Conservation (phyloP, 805 yeast species). For the Pichia cabralensis region DNA sequence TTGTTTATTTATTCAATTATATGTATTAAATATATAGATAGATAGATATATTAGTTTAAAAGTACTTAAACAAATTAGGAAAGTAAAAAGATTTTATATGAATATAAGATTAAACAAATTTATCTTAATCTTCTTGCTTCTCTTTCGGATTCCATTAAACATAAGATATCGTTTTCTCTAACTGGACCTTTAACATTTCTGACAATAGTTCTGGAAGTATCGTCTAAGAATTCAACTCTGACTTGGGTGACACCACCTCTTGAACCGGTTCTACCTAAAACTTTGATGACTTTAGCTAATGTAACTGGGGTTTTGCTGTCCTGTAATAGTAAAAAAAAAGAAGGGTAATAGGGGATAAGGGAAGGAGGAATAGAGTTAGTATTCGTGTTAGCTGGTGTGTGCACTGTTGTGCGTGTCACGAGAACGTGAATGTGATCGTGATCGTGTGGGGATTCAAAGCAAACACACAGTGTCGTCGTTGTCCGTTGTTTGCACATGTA, state of each 20-base stretch:
- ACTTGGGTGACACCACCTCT: constrained; percentile 99
- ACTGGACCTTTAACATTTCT: constrained; percentile 98
- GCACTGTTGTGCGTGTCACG: no score
- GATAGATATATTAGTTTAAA: no score
- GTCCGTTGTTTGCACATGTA: no score
- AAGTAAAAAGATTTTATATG: not conserved
- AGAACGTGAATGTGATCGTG: no score
- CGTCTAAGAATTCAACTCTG: constrained; percentile 94
- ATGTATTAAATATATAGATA: no score
- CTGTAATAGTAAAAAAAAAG: constrained; percentile 17
- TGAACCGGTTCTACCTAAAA: constrained; percentile 99
- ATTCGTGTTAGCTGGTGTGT: no score
- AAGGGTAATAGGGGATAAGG: not conserved
- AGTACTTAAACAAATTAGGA: no score
- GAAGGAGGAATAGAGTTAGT: not conserved
- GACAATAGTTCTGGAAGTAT: constrained; percentile 89
- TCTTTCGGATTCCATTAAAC: constrained; percentile 99
- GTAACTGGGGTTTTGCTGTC: constrained; percentile 85
- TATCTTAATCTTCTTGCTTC: constrained; percentile 95
- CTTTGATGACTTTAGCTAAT: constrained; percentile 99
- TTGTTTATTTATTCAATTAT: no score
- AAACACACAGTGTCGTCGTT: no score
- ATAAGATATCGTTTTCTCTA: constrained; percentile 96
- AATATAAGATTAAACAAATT: constrained; percentile 2
- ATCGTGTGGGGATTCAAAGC: no score